phyloP scores from a whole-genome alignment of 2,329 filamentous ascomycete species.

The Periconia macrospinosa region DNA sequence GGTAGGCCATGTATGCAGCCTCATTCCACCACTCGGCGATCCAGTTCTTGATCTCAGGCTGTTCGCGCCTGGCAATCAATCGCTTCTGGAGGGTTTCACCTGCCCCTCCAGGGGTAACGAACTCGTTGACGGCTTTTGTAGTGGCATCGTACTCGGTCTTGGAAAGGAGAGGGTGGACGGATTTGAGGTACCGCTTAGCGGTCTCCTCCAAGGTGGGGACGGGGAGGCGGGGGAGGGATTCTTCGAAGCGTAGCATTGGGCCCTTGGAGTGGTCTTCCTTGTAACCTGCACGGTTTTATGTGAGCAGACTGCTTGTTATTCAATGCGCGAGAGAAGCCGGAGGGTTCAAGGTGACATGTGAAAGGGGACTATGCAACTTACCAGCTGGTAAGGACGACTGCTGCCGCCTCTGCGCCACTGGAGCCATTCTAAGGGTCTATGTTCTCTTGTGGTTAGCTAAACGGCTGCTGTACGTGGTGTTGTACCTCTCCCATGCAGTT shows the following conservation, averaged over 20 bases:
- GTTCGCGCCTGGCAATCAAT: constrained; percentile 74
- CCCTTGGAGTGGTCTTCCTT: constrained; percentile 78
- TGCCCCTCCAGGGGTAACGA: constrained; percentile 81
- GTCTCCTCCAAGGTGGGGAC: constrained; percentile 84
- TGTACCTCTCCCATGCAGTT: background rate
- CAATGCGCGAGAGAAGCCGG: background rate
- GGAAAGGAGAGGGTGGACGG: constrained; percentile 73
- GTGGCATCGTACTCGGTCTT: constrained; percentile 69
- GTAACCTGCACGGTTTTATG: constrained; percentile 60
- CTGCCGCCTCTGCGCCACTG: constrained; percentile 38
- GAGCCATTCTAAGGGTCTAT: constrained; percentile 41
- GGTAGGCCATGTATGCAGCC: constrained; percentile 86
- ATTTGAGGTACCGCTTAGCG: constrained; percentile 76
- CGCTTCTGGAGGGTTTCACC: constrained; percentile 87
- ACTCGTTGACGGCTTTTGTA: constrained; percentile 83
- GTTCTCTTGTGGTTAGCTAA: background rate
- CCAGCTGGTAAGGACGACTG: constrained; percentile 51
- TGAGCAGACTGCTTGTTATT: background rate
- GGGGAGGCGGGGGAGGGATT: constrained; percentile 78
- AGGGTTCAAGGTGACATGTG: constrained; percentile 12
- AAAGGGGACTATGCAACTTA: constrained; percentile 29
- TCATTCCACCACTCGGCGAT: constrained; percentile 99
- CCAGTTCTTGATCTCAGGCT: constrained; percentile 89
- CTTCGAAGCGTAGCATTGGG: constrained; percentile 80
- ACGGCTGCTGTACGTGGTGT: background rate